These are phyloP conservation scores for Asterochloris erici DNA, from an alignment of 139 green algal genomes.

Conservation along the genomic window DNA sequence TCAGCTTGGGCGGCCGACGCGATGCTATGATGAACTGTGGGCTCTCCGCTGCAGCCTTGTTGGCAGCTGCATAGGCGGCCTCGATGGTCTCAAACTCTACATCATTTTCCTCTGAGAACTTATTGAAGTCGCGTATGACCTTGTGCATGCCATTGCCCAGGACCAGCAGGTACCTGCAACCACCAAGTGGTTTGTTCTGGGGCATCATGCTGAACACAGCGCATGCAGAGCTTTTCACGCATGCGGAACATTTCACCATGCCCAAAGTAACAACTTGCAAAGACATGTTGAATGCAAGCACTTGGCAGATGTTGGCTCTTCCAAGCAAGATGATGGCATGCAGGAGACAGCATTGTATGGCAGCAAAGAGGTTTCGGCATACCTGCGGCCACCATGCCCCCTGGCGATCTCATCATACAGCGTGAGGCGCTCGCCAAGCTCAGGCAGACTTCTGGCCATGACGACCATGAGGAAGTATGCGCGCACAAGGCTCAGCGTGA, in stretches of 20 bases:
- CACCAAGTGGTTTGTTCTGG: too few species aligned
- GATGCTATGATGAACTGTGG: too few species aligned
- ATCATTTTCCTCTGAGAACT: background rate
- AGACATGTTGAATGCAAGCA: background rate
- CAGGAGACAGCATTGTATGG: background rate
- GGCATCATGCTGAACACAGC: too few species aligned
- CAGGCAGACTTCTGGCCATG: background rate
- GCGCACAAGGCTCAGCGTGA: background rate
- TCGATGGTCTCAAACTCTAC: background rate
- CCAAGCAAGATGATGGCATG: background rate
- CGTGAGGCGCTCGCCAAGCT: background rate
- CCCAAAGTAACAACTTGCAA: background rate
- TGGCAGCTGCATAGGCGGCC: background rate
- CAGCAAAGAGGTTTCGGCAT: too few species aligned
- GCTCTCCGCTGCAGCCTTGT: too few species aligned
- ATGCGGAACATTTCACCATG: background rate
- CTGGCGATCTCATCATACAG: slow-evolving; percentile 1
- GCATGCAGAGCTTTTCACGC: slow-evolving; percentile 2
- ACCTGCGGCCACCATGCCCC: too few species aligned
- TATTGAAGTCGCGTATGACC: background rate
- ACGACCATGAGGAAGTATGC: slow-evolving; percentile 2
- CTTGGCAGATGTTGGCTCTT: too few species aligned
- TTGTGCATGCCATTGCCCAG: background rate
- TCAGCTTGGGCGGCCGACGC: too few species aligned
- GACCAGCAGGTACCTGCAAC: background rate